Conservation (phyloP, 257 asterid genomes). For the Scutellaria baicalensis region DNA sequence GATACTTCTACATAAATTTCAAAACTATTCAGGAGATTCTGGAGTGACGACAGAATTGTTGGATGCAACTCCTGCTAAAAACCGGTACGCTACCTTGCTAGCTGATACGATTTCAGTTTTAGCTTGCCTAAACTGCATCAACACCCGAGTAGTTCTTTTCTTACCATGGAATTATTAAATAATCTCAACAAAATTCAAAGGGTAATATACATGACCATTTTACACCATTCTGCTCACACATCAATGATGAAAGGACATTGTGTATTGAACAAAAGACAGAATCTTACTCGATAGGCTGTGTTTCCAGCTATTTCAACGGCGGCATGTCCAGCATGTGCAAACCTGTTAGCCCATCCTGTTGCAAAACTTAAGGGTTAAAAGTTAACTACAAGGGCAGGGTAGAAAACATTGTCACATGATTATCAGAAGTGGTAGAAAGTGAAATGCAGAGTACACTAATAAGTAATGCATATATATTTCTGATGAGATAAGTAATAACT, state of each 20-base stretch:
- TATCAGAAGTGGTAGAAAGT: neutral
- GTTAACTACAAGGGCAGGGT: neutral
- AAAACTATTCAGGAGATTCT: no score
- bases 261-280: neutral
- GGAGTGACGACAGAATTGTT: constrained; percentile 45
- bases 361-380: constrained; percentile 13
- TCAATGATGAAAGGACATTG: neutral
- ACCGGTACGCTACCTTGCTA: constrained; percentile 85
- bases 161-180: no score
- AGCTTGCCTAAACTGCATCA: constrained; percentile 89
- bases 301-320: constrained; percentile 92
- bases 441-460: neutral
- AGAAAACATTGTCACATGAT: neutral
- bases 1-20: no score
- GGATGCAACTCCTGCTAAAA: constrained; percentile 69
- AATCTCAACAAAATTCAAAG: neutral
- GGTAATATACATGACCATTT: neutral
- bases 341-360: constrained; percentile 96
- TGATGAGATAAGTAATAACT: no score
- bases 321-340: constrained; percentile 92
- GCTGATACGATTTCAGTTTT: constrained; percentile 86
- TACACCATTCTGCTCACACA: neutral
- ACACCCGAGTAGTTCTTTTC: neutral
- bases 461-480: no score
- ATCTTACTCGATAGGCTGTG: constrained; percentile 77